Conservation (phyloP, 2,329 filamentous ascomycete genomes). For the Onygenales sp. region DNA sequence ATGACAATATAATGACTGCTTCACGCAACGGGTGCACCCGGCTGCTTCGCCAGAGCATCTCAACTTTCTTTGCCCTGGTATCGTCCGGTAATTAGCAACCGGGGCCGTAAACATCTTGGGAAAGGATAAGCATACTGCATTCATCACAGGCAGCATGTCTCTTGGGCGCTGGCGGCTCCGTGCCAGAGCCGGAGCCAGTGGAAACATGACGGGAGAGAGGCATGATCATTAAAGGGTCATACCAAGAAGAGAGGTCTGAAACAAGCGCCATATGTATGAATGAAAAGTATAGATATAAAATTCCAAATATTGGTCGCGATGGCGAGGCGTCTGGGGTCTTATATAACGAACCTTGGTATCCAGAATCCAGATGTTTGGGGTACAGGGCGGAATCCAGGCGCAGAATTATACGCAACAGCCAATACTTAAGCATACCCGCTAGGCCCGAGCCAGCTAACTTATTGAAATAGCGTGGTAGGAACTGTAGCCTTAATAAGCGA, state of each 20-base stretch:
- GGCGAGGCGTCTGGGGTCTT: too few relatives aligned
- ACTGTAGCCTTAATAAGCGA: too few relatives aligned
- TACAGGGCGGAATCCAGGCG: too few relatives aligned
- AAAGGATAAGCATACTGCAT: slow-evolving; percentile 30
- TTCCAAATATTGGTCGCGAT: too few relatives aligned
- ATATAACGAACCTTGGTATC: too few relatives aligned
- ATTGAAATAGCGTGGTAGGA: too few relatives aligned
- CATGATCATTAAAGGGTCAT: slow-evolving; percentile 7
- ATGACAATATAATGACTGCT: slow-evolving; percentile 33
- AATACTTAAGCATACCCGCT: background rate
- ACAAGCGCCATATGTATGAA: background rate
- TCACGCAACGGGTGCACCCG: slow-evolving; percentile 34
- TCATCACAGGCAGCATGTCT: slow-evolving; percentile 41
- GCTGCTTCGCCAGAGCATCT: slow-evolving; percentile 38
- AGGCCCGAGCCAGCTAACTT: too few relatives aligned
- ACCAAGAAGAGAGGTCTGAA: background rate
- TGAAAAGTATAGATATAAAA: background rate
- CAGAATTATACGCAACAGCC: background rate
- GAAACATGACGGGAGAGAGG: slow-evolving; percentile 3
- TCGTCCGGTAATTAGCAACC: slow-evolving; percentile 11
- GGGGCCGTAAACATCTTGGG: slow-evolving; percentile 5
- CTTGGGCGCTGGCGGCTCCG: slow-evolving; percentile 18
- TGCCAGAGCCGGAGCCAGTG: slow-evolving; percentile 11
- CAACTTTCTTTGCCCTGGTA: slow-evolving; percentile 37
- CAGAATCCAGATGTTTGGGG: too few relatives aligned